phyloP scores from a whole-genome alignment of 345 rosid species.

The Syzygium grande region DNA sequence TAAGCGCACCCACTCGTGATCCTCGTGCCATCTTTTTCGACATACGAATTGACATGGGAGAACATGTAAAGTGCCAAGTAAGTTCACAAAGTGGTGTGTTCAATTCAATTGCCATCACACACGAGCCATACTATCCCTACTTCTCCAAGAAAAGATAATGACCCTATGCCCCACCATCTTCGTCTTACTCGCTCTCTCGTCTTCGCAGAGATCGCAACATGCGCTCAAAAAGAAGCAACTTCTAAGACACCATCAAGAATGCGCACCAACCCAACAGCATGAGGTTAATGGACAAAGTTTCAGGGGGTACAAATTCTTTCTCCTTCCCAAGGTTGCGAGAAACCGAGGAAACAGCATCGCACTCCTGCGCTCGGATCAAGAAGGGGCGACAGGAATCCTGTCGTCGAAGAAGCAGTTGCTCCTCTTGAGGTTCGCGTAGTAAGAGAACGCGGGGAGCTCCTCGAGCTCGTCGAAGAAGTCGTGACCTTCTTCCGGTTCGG shows the following conservation, averaged over 20 bases:
- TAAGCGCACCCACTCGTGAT: neutral
- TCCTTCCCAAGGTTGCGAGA: neutral
- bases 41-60: neutral
- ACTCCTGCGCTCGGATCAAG: neutral
- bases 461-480: slow-evolving; percentile 77
- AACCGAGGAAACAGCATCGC: neutral
- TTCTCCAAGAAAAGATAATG: neutral
- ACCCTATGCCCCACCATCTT: neutral
- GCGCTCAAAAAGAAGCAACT: neutral
- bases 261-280: neutral
- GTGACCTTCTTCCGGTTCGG: slow-evolving; percentile 25
- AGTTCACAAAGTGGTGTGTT: neutral
- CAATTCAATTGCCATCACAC: neutral
- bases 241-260: neutral
- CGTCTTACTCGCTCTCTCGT: neutral
- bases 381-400: slow-evolving; percentile 53
- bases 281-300: neutral
- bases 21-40: neutral
- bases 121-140: neutral
- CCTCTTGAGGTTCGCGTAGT: slow-evolving; percentile 33
- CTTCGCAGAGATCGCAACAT: neutral
- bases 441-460: slow-evolving; percentile 45
- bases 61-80: neutral
- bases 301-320: neutral
- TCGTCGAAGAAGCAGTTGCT: slow-evolving; percentile 40